These are phyloP conservation scores for Acer saccharum DNA, from an alignment of 345 rosid genomes.

Conservation along the genomic window DNA sequence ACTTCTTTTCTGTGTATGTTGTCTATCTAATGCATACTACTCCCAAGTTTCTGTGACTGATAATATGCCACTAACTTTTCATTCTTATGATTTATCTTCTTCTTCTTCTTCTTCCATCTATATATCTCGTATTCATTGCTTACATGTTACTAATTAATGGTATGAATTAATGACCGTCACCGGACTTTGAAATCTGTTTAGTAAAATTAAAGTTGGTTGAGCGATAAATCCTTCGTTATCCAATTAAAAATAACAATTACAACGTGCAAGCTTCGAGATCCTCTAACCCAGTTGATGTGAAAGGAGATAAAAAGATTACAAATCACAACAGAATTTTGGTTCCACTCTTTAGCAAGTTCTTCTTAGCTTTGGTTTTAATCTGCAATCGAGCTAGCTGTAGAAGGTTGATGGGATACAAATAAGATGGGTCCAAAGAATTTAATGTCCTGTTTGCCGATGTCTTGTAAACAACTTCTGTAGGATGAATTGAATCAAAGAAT, in stretches of 20 bases:
- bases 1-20: not conserved
- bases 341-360: too few relatives aligned
- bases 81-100: not conserved
- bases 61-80: not conserved
- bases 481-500: slow-evolving; percentile 56
- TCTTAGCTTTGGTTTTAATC: too few relatives aligned
- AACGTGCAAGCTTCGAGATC: too few relatives aligned
- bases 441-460: slow-evolving; percentile 28
- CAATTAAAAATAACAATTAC: too few relatives aligned
- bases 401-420: slow-evolving; percentile 34
- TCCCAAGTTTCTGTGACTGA: not conserved
- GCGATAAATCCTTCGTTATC: too few relatives aligned
- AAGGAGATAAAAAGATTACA: too few relatives aligned
- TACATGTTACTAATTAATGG: not conserved
- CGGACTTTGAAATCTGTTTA: not conserved
- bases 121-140: too few relatives aligned
- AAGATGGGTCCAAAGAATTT: slow-evolving; percentile 18
- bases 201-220: not conserved
- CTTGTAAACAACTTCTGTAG: slow-evolving; percentile 35
- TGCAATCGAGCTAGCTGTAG: slow-evolving; percentile 19
- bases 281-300: too few relatives aligned
- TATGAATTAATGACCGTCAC: not conserved
- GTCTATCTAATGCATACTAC: not conserved
- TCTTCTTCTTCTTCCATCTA: not conserved
- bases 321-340: too few relatives aligned